Conservation (phyloP, 2,329 filamentous ascomycete species). For the Geoglossum cookeanum region DNA sequence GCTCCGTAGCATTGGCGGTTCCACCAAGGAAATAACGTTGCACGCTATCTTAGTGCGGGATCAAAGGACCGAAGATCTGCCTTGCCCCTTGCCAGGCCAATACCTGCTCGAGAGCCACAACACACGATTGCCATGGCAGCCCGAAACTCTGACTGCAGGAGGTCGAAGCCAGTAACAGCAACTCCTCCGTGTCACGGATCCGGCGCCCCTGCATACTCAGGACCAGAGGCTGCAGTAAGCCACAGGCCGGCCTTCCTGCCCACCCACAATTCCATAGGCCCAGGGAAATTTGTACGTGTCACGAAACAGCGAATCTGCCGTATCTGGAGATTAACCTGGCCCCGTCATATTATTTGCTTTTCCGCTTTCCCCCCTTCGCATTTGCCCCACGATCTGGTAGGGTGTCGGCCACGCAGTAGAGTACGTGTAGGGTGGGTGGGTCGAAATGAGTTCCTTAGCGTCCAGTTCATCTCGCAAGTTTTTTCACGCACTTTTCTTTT, state of each 20-base stretch:
- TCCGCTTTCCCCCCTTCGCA: not conserved
- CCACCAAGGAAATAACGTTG: not conserved
- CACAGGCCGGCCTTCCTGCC: not conserved
- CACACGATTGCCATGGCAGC: not conserved
- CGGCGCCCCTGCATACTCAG: not conserved
- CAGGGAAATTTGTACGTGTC: slow-evolving; percentile 1
- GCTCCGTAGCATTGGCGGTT: not conserved
- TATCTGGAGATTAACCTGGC: not conserved
- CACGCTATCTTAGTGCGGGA: not conserved
- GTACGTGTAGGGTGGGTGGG: not conserved
- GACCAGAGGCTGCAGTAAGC: not conserved
- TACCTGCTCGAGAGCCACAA: not conserved
- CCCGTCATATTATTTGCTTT: not conserved
- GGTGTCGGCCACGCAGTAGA: not conserved
- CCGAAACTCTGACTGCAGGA: not conserved
- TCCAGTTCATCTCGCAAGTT: slow-evolving; percentile 1
- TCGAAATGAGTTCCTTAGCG: not conserved
- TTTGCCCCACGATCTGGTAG: slow-evolving; percentile 1
- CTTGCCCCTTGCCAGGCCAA: not conserved
- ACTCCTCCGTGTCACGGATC: not conserved
- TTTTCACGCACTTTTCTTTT: not conserved
- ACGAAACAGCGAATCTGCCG: slow-evolving; percentile 1
- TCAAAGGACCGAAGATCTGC: not conserved
- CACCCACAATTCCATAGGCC: not conserved
- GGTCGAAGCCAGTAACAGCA: not conserved